Evolutionary conservation across 2,329 filamentous ascomycete species (phyloP), one percentile per base, ranked within the genome.

Genomic region (Thelonectria olida): DNA sequence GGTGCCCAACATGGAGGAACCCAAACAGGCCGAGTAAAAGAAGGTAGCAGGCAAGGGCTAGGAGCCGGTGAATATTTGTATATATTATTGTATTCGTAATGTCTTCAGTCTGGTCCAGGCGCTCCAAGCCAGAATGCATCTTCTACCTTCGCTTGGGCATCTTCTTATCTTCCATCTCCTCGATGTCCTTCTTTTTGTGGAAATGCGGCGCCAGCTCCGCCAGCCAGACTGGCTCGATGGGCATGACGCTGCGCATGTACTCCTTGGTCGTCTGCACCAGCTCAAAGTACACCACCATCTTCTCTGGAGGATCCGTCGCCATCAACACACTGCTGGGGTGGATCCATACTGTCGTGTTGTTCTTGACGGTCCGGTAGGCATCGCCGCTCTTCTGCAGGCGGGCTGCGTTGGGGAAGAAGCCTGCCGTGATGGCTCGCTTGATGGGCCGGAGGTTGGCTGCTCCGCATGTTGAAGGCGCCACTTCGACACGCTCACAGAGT

Each of bases 341-440:
- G n/a, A 98, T 85, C 75, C 92, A 95, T 2, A 97, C 93, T 6
- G 90, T 92, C 69, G 93, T 89, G 65, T 91, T 92, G 71, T 91
- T 96, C 85, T 97, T 97, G 67, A 98, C 89, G 0, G 93, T 97
- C 19, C 94, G 87, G 78, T 99, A 99, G 63, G 88, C 91, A 72
- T 96, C 91, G 2, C 96, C 96, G 41, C 91, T 90, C 48, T 92
- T 85, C 74, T 96, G 90, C 56, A 99, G 79, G 3, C 93, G 83
- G 1, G 94, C 94, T 0, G 94, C 93, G 75, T 98, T 97, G 17
- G 92, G 90, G 82, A 98, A 98, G 84, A 97, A 99, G 2, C 95
- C 96, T 0, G 93, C 89, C 1, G 93, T 94, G 54, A 99, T 85
- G 12, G 94, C 91, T 62, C 96, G 94, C 72, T 94, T 91, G 68